phyloP scores from a whole-genome alignment of 2,329 filamentous ascomycete genomes.

The Venturia pyrina region DNA sequence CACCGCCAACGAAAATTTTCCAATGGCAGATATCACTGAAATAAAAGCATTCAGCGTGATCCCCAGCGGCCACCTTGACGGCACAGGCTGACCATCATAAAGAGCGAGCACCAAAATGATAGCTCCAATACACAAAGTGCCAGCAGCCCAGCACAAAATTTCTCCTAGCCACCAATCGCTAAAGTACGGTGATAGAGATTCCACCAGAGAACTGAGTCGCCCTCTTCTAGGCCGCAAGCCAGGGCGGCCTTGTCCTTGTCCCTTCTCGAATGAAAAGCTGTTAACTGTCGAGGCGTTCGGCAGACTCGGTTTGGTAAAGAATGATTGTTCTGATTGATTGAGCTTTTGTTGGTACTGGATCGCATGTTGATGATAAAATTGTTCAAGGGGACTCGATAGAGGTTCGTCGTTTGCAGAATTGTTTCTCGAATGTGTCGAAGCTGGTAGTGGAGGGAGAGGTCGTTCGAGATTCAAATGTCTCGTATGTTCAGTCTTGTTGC shows the following conservation, averaged over 20 bases:
- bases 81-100: conserved; percentile 3
- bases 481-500: background rate
- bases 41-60: conserved; percentile 23
- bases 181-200: background rate
- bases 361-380: background rate
- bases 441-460: background rate
- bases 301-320: background rate
- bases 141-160: conserved; percentile 10
- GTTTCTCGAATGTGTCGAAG: background rate
- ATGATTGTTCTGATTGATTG: background rate
- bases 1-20: conserved; percentile 22
- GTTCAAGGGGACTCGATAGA: background rate
- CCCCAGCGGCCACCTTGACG: conserved; percentile 7
- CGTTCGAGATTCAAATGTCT: background rate
- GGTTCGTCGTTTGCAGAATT: background rate
- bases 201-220: background rate
- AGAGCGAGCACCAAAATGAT: conserved; percentile 3
- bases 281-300: background rate
- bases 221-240: background rate
- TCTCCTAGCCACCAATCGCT: conserved; percentile 11
- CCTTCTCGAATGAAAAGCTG: background rate
- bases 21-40: conserved; percentile 21
- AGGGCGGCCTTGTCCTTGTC: background rate
- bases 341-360: background rate
- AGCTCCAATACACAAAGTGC: conserved; percentile 1